Evolutionary conservation across 2,329 filamentous ascomycete genomes (phyloP).

Genomic region (Penicillium expansum): DNA sequence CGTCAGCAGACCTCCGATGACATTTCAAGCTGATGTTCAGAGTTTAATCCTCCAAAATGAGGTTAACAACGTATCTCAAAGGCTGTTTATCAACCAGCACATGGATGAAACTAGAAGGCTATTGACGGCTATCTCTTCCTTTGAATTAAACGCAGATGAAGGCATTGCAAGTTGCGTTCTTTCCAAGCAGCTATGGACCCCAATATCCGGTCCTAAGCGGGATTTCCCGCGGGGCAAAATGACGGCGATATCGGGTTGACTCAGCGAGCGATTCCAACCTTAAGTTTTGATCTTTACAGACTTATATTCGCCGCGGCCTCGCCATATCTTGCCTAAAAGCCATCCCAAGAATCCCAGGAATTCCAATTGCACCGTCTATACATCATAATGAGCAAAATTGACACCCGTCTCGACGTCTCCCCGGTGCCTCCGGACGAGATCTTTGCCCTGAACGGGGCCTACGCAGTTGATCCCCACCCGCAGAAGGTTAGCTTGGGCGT

Average conservation of each 20-base stretch:
- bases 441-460: constrained; percentile 84
- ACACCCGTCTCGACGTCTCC: constrained; percentile 55
- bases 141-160: constrained; percentile 2
- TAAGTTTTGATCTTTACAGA: constrained; percentile 7
- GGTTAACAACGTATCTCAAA: not conserved
- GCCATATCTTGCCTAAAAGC: constrained; percentile 1
- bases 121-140: not conserved
- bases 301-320: not conserved
- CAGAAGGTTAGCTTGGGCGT: constrained; percentile 88
- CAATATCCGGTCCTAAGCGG: constrained; percentile 24
- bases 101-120: not conserved
- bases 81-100: not conserved
- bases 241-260: constrained; percentile 35
- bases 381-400: constrained; percentile 31
- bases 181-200: constrained; percentile 1
- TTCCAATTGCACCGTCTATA: not conserved
- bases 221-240: constrained; percentile 24
- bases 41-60: not conserved
- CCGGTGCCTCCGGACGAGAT: constrained; percentile 88
- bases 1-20: constrained; percentile 3
- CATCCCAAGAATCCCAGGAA: not conserved
- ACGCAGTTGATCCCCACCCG: constrained; percentile 65
- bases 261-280: constrained; percentile 19
- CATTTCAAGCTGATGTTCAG: not conserved
- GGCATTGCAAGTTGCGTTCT: not conserved